Evolutionary conservation across 768 basidiomycete species (phyloP).

Genomic region (Cystobasidiopsis lactophilus): DNA sequence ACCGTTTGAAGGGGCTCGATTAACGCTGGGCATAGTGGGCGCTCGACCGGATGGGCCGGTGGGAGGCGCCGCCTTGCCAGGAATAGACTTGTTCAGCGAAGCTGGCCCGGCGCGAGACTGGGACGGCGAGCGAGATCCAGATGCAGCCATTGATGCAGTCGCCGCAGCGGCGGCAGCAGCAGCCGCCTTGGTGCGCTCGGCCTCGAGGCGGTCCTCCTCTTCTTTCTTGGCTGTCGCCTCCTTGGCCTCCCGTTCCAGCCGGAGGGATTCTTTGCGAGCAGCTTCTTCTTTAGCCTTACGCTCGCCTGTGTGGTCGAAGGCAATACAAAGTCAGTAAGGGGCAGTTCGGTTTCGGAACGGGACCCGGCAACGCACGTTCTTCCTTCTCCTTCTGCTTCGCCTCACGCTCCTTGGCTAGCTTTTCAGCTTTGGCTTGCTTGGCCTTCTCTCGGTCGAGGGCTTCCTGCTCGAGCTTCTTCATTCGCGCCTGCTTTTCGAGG

Average conservation of each 20-base stretch:
- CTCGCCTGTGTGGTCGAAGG: conserved; percentile 45
- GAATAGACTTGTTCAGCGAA: neutral
- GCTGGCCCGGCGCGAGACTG: no score
- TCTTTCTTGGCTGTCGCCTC: conserved; percentile 17
- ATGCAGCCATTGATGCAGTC: conserved; percentile 11
- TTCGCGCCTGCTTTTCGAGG: conserved; percentile 31
- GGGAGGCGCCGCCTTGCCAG: conserved; percentile 8
- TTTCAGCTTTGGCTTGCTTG: conserved; percentile 34
- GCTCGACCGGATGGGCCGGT: no score
- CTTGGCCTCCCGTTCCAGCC: conserved; percentile 29
- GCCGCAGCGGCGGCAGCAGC: conserved; percentile 14
- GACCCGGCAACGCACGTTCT: conserved; percentile 28
- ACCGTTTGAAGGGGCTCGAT: neutral
- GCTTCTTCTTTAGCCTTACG: conserved; percentile 25
- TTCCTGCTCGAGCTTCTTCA: conserved; percentile 33
- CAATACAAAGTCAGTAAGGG: conserved; percentile 33
- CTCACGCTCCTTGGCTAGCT: conserved; percentile 30
- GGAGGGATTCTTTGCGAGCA: conserved; percentile 27
- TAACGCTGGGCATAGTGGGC: conserved; percentile 4
- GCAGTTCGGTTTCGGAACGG: conserved; percentile 34
- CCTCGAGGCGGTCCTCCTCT: conserved; percentile 14
- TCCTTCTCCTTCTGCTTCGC: conserved; percentile 33
- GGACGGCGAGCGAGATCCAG: neutral
- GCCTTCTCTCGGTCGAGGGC: conserved; percentile 50
- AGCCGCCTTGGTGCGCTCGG: conserved; percentile 16